Conservation (phyloP, 176 grass and related monocot genomes). For the Cocos nucifera region DNA sequence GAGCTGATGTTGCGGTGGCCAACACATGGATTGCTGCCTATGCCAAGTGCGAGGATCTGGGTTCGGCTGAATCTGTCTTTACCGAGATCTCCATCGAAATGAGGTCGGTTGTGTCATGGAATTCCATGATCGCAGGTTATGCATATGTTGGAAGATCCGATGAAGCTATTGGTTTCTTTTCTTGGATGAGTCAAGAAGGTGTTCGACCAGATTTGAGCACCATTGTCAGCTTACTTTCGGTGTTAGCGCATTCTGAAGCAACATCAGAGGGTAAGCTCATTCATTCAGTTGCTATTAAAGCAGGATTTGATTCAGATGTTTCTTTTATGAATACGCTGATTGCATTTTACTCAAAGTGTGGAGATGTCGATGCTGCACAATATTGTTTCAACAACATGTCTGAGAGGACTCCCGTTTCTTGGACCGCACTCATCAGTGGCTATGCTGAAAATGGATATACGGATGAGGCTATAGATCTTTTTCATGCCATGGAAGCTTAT, state of each 20-base stretch:
- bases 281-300: not conserved
- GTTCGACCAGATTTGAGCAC: slow-evolving; percentile 1
- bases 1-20: not conserved
- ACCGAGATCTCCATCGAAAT: not conserved
- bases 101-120: slow-evolving; percentile 6
- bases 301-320: slow-evolving; percentile 2
- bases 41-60: slow-evolving; percentile 6
- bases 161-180: not conserved
- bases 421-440: slow-evolving; percentile 13
- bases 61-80: not conserved
- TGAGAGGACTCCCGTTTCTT: slow-evolving; percentile 5
- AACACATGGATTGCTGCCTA: slow-evolving; percentile 7
- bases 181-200: not conserved
- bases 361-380: not conserved
- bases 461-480: not conserved
- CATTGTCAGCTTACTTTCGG: not conserved
- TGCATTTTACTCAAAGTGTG: not conserved
- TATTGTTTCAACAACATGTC: slow-evolving; percentile 1
- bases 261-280: not conserved
- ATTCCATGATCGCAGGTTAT: slow-evolving; percentile 4
- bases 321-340: slow-evolving; percentile 13
- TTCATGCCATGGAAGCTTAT: slow-evolving; percentile 6
- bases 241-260: not conserved
- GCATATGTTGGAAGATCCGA: not conserved
- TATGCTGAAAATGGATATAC: not conserved